phyloP scores from a whole-genome alignment of 306 rosid genomes.

The Pterocarpus santalinus region DNA sequence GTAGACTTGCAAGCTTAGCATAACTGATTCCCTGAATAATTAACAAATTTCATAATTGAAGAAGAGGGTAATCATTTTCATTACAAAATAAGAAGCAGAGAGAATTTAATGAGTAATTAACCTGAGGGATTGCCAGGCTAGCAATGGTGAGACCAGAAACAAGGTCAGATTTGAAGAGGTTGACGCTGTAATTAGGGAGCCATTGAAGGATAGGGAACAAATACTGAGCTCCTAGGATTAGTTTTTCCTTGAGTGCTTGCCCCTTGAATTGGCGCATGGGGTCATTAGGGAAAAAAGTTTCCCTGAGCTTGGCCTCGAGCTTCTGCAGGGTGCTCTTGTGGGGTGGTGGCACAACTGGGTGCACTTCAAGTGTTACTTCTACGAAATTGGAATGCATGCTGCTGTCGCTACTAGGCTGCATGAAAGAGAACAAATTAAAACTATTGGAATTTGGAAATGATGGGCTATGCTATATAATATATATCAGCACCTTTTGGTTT shows the following conservation, averaged over 20 bases:
- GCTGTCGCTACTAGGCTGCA: slow-evolving; percentile 4
- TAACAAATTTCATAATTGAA: neutral
- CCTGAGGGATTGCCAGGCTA: slow-evolving; percentile 95
- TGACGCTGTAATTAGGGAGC: slow-evolving; percentile 69
- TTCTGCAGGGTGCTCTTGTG: slow-evolving; percentile 54
- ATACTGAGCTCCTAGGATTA: slow-evolving; percentile 74
- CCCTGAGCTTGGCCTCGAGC: slow-evolving; percentile 64
- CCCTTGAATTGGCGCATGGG: slow-evolving; percentile 92
- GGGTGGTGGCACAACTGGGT: slow-evolving; percentile 79
- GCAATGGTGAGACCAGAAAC: slow-evolving; percentile 91
- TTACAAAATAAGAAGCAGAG: neutral
- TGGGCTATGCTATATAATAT: neutral
- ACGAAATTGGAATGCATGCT: slow-evolving; percentile 34
- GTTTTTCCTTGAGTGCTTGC: slow-evolving; percentile 54
- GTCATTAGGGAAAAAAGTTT: slow-evolving; percentile 88
- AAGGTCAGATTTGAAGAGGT: slow-evolving; percentile 78
- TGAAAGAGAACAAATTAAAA: neutral
- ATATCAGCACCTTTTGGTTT: slow-evolving; percentile 5
- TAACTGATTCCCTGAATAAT: slow-evolving; percentile 80
- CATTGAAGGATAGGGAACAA: slow-evolving; percentile 80
- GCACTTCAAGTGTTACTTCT: slow-evolving; percentile 58
- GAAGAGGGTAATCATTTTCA: neutral
- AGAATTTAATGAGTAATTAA: neutral
- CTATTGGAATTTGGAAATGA: neutral
- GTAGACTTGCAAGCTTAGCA: slow-evolving; percentile 84